These are phyloP conservation scores for Penicillium malachiteum DNA, from an alignment of 495 filamentous ascomycete species.

Conservation along the genomic window DNA sequence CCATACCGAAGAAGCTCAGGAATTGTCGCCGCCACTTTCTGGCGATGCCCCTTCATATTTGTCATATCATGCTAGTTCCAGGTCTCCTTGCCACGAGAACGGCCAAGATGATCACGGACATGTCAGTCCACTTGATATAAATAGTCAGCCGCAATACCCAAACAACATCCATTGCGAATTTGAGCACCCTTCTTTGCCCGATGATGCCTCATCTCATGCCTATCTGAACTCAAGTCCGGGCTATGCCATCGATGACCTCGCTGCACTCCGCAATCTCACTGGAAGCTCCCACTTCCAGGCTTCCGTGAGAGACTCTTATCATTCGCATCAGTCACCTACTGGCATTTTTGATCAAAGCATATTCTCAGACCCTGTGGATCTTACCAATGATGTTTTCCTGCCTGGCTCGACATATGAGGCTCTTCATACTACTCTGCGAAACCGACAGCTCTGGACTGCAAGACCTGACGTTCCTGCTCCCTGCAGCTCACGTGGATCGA, in stretches of 20 bases:
- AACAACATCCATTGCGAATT: constrained; percentile 3
- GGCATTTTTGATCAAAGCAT: constrained; percentile 23
- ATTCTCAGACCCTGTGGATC: constrained; percentile 27
- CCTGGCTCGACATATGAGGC: constrained; percentile 37
- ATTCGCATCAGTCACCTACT: constrained; percentile 18
- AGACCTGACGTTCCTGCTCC: constrained; percentile 28
- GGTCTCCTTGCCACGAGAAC: background rate
- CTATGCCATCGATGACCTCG: constrained; percentile 27
- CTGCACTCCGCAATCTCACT: constrained; percentile 16
- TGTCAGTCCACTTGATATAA: background rate
- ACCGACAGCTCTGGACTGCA: constrained; percentile 35
- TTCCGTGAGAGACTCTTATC: constrained; percentile 17
- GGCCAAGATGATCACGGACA: background rate
- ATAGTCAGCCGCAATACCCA: background rate
- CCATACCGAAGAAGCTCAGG: background rate
- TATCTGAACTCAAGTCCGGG: constrained; percentile 32
- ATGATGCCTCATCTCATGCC: constrained; percentile 16
- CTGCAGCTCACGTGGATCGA: constrained; percentile 17
- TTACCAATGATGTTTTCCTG: constrained; percentile 31
- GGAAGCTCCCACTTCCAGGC: constrained; percentile 4
- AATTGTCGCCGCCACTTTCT: constrained; percentile 16
- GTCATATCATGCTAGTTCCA: background rate
- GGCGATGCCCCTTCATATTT: constrained; percentile 12
- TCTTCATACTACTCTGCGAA: constrained; percentile 33
- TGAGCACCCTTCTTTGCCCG: background rate